Evolutionary conservation across 306 rosid genomes (phyloP).

Genomic region (Hylodesmum podocarpum): DNA sequence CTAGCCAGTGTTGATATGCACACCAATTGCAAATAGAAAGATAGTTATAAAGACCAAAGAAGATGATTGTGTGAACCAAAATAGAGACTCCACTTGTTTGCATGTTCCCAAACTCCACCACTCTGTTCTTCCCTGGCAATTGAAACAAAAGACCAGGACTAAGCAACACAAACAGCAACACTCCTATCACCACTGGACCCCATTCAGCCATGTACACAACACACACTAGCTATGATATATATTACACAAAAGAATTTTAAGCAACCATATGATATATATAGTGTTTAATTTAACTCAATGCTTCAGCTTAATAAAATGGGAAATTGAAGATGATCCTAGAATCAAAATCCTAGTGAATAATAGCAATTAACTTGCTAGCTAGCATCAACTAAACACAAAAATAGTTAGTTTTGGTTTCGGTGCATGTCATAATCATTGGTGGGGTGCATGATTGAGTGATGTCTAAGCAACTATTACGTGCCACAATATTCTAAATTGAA

Average conservation of each 20-base stretch:
- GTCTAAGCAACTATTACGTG: conserved; percentile 26
- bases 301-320: no score
- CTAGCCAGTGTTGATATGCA: conserved; percentile 61
- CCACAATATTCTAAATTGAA: neutral
- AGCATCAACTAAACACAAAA: neutral
- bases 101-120: conserved; percentile 63
- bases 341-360: neutral
- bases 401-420: neutral
- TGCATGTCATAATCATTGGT: conserved; percentile 22
- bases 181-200: conserved; percentile 77
- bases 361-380: neutral
- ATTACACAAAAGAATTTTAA: no score
- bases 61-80: conserved; percentile 59
- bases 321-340: no score
- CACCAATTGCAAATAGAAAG: conserved; percentile 63
- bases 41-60: conserved; percentile 66
- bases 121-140: conserved; percentile 50
- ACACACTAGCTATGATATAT: no score
- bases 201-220: no score
- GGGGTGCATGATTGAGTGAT: neutral
- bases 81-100: conserved; percentile 58
- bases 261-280: no score
- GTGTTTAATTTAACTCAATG: no score
- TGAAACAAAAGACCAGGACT: conserved; percentile 69
- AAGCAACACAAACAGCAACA: conserved; percentile 65